Evolutionary conservation across 805 yeast genomes (phyloP).

Genomic region (Pichia manshurica): DNA sequence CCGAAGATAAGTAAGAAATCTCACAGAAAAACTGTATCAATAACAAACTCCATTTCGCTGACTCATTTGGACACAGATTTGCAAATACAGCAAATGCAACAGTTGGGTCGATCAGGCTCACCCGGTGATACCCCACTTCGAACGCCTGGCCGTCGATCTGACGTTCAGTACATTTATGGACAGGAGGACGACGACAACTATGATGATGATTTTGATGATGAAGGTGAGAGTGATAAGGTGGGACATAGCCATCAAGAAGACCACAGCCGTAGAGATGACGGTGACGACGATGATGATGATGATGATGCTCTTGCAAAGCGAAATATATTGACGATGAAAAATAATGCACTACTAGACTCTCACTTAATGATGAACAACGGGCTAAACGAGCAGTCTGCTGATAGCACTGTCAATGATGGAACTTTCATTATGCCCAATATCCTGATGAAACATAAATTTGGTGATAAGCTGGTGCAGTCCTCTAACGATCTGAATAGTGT

Average conservation of each 20-base stretch:
- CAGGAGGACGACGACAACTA: constrained; percentile 15
- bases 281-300: background rate
- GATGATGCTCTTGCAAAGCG: background rate
- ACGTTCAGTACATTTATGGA: constrained; percentile 13
- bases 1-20: constrained; percentile 33
- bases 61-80: constrained; percentile 30
- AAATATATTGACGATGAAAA: background rate
- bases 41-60: constrained; percentile 27
- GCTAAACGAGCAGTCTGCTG: background rate
- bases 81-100: constrained; percentile 22
- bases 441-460: constrained; percentile 26
- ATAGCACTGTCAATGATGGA: constrained; percentile 5
- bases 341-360: background rate
- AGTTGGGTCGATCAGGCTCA: constrained; percentile 16
- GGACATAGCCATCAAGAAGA: constrained; percentile 11
- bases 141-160: constrained; percentile 21
- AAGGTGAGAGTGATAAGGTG: constrained; percentile 13
- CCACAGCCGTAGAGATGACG: background rate
- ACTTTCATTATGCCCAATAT: constrained; percentile 26
- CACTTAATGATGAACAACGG: background rate
- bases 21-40: constrained; percentile 29
- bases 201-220: constrained; percentile 3
- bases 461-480: constrained; percentile 21
- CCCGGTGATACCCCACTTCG: constrained; percentile 27
- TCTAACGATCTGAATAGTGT: constrained; percentile 6